Conservation (phyloP, 192 early-diverging fungal genomes). For the Podila epigama region DNA sequence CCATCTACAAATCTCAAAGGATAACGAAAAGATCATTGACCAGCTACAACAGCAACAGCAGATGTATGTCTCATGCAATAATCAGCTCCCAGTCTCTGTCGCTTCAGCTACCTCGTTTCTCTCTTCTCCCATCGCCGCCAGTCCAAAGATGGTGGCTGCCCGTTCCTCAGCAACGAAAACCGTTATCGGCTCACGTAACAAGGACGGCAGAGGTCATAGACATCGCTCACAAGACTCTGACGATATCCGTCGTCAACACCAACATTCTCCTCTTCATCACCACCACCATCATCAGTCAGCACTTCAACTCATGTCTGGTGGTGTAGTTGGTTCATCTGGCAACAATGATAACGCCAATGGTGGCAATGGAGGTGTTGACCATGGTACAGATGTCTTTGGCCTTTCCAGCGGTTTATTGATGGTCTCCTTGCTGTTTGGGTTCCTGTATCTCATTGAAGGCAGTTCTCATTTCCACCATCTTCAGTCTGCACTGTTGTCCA, state of each 20-base stretch:
- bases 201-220: not conserved
- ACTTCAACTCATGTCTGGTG: not conserved
- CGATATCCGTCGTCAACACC: not conserved
- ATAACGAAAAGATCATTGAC: too few species aligned
- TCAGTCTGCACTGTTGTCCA: slow-evolving; percentile 24
- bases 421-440: slow-evolving; percentile 28
- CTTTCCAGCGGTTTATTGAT: slow-evolving; percentile 29
- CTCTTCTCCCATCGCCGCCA: slow-evolving; percentile 10
- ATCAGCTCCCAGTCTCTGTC: not conserved
- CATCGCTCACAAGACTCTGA: not conserved
- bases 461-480: slow-evolving; percentile 21
- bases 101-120: not conserved
- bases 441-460: slow-evolving; percentile 22
- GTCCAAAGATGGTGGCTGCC: not conserved
- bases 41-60: too few species aligned
- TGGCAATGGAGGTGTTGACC: not conserved
- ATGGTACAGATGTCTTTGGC: slow-evolving; percentile 22
- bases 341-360: too few species aligned
- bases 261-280: not conserved
- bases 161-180: not conserved
- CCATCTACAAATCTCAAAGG: too few species aligned
- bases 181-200: not conserved
- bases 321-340: not conserved
- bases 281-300: not conserved
- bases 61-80: too few species aligned